Evolutionary conservation across 225 moss, liverwort and hornwort species (phyloP).

Genomic region (Sphagnum tenellum): DNA sequence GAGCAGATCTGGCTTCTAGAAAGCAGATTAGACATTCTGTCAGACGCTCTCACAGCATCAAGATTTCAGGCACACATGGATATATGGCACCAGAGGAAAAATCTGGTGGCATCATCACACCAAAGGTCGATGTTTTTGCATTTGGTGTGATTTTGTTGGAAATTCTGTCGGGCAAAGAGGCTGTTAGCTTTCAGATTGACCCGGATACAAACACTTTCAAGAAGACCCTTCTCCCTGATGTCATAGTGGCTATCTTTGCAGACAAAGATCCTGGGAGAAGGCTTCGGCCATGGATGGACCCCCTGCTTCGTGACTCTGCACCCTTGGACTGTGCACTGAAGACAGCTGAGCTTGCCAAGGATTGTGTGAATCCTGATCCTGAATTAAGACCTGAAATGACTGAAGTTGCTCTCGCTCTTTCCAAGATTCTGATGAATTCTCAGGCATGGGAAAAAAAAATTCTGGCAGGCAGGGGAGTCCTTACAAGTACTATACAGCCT

Average conservation of each 20-base stretch:
- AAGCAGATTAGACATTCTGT: conserved; percentile 12
- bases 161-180: conserved; percentile 82
- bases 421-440: conserved; percentile 57
- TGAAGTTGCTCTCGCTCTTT: conserved; percentile 46
- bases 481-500: too few species aligned
- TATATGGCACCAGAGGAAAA: conserved; percentile 96
- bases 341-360: conserved; percentile 56
- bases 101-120: conserved; percentile 40
- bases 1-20: neutral
- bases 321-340: conserved; percentile 56
- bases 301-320: conserved; percentile 59
- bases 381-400: conserved; percentile 64
- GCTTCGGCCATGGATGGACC: conserved; percentile 80
- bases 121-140: conserved; percentile 72
- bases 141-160: conserved; percentile 82
- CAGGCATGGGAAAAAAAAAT: conserved; percentile 55
- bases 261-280: conserved; percentile 49
- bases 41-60: conserved; percentile 62
- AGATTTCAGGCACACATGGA: conserved; percentile 77
- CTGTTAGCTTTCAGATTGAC: conserved; percentile 38
- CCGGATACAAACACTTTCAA: conserved; percentile 23
- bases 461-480: too few species aligned
- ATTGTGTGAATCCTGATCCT: conserved; percentile 63
- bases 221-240: conserved; percentile 49
- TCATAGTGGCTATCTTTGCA: conserved; percentile 45